phyloP scores from a whole-genome alignment of 371 early-diverging fungal genomes.

The Syncephalastrum racemosum region DNA sequence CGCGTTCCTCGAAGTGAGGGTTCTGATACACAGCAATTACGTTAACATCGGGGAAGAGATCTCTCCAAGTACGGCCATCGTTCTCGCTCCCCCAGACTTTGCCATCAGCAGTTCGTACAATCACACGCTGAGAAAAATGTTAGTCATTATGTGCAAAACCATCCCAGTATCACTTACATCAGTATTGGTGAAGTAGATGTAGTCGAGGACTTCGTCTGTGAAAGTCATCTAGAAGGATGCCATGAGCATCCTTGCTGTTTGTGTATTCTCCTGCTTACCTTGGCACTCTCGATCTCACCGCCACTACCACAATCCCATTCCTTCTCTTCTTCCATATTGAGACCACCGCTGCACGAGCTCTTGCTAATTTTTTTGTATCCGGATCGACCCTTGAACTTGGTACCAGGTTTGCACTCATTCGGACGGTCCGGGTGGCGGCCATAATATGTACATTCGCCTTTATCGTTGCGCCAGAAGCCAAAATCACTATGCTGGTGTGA shows the following conservation, averaged over 20 bases:
- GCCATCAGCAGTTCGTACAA: constrained; percentile 57
- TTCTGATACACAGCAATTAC: constrained; percentile 66
- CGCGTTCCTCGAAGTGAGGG: constrained; percentile 64
- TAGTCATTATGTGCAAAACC: constrained; percentile 4
- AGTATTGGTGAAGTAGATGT: constrained; percentile 66
- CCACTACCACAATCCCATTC: constrained; percentile 46
- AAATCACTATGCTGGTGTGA: constrained; percentile 46
- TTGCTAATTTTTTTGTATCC: constrained; percentile 67
- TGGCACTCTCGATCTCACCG: constrained; percentile 26
- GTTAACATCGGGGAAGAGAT: constrained; percentile 31
- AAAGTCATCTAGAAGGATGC: constrained; percentile 35
- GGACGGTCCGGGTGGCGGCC: constrained; percentile 75
- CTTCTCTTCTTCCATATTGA: constrained; percentile 52
- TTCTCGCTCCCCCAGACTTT: constrained; percentile 67
- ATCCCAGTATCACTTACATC: constrained; percentile 19
- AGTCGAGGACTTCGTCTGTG: constrained; percentile 52
- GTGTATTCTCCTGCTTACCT: constrained; percentile 1
- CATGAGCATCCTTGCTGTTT: neutral
- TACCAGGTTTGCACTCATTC: constrained; percentile 49
- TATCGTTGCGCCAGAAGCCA: constrained; percentile 72
- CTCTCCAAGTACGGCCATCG: constrained; percentile 76
- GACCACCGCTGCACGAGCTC: constrained; percentile 67
- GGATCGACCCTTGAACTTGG: constrained; percentile 61
- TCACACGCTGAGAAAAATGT: constrained; percentile 31
- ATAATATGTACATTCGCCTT: constrained; percentile 62